Conservation (phyloP, 331 rosid species). For the Stylosanthes scabra region DNA sequence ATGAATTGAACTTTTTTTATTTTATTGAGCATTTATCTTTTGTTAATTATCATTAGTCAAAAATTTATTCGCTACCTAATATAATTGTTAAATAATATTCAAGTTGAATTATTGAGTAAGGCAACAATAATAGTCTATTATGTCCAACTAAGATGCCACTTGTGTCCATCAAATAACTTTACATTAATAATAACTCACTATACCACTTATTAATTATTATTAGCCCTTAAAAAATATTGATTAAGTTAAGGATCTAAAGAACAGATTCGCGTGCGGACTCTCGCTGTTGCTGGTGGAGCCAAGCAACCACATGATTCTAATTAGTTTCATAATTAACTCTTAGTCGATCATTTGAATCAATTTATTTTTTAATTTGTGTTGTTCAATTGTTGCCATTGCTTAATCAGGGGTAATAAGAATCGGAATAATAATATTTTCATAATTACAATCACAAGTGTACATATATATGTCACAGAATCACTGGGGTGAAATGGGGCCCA, state of each 20-base stretch:
- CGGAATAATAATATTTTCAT: conserved; percentile 38
- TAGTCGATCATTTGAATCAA: conserved; percentile 6
- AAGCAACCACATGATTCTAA: conserved; percentile 34
- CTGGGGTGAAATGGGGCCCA: conserved; percentile 20
- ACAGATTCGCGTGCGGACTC: conserved; percentile 46
- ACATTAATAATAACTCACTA: conserved; percentile 34
- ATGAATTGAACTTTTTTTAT: too few relatives aligned
- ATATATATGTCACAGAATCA: conserved; percentile 36
- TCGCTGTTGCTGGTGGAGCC: conserved; percentile 43
- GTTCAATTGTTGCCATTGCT: conserved; percentile 25
- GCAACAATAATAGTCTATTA: conserved; percentile 35
- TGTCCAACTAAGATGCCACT: conserved; percentile 56
- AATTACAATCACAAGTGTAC: conserved; percentile 15
- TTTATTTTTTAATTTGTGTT: background rate
- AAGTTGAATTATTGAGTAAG: conserved; percentile 20
- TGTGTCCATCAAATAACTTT: conserved; percentile 45
- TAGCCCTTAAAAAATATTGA: conserved; percentile 1
- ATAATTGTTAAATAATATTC: background rate
- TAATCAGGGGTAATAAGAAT: conserved; percentile 22
- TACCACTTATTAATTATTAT: conserved; percentile 14
- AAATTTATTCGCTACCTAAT: too few relatives aligned
- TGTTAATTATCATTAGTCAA: too few relatives aligned
- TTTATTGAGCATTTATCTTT: too few relatives aligned
- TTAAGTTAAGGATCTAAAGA: conserved; percentile 25
- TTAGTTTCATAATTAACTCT: conserved; percentile 16